Conservation (phyloP, 768 basidiomycete genomes). For the Agaricus blazei region DNA sequence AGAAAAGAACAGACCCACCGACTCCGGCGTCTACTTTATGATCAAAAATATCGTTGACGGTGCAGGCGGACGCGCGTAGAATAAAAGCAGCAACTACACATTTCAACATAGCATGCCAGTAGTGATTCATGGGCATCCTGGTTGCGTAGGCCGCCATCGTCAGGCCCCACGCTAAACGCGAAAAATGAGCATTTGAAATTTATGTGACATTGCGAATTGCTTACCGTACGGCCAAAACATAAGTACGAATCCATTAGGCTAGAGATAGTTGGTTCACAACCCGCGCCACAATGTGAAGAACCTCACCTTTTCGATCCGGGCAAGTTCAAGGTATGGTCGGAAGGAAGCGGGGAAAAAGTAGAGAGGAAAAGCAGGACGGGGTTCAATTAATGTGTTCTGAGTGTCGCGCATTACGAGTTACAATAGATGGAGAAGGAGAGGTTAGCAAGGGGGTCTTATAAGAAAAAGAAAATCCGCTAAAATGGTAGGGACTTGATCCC, state of each 20-base stretch:
- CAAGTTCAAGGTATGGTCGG: slow-evolving; percentile 43
- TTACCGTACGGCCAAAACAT: slow-evolving; percentile 53
- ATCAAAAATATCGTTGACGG: slow-evolving; percentile 54
- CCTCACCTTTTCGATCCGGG: slow-evolving; percentile 42
- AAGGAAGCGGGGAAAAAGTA: slow-evolving; percentile 22
- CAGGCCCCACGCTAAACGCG: slow-evolving; percentile 38
- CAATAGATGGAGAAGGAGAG: too few species aligned
- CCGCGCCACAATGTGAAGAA: not conserved
- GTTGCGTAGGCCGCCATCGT: slow-evolving; percentile 43
- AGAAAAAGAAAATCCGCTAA: too few species aligned
- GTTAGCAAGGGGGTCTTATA: too few species aligned
- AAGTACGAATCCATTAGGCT: slow-evolving; percentile 47
- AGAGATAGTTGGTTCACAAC: not conserved
- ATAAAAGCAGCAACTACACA: slow-evolving; percentile 35
- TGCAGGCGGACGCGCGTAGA: slow-evolving; percentile 45
- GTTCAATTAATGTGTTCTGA: too few species aligned
- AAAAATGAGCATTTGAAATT: not conserved
- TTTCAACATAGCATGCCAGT: slow-evolving; percentile 25
- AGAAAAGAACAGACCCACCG: slow-evolving; percentile 26
- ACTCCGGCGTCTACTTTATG: slow-evolving; percentile 47
- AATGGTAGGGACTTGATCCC: too few species aligned
- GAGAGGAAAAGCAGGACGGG: slow-evolving; percentile 25
- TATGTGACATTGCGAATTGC: not conserved
- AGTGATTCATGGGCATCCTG: slow-evolving; percentile 24
- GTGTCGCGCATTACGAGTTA: too few species aligned